These are phyloP conservation scores for Monosporascus sp. DNA, from an alignment of 2,329 filamentous ascomycete genomes.

Conservation along the genomic window DNA sequence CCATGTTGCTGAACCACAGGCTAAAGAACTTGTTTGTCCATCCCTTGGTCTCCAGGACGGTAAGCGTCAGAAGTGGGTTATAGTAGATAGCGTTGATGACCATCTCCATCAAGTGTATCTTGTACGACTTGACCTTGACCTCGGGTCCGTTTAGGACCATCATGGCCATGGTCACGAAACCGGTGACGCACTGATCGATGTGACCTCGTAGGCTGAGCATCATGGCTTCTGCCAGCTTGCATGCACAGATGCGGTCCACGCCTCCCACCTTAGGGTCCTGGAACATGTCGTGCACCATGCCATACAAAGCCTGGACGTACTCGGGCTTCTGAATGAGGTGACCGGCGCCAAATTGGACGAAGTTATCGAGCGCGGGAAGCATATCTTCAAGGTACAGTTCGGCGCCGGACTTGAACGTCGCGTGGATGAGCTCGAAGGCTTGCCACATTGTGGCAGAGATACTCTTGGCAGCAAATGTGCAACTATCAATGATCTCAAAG, in stretches of 20 bases:
- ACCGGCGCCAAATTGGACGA: constrained; percentile 84
- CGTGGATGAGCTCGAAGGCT: constrained; percentile 93
- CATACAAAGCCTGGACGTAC: constrained; percentile 82
- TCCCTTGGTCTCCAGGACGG: constrained; percentile 81
- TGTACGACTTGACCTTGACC: constrained; percentile 85
- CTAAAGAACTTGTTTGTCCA: constrained; percentile 99
- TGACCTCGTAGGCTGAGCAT: constrained; percentile 91
- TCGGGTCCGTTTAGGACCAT: constrained; percentile 68
- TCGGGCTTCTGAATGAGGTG: constrained; percentile 76
- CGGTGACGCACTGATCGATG: constrained; percentile 81
- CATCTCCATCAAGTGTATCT: constrained; percentile 97
- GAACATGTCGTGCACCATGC: constrained; percentile 96
- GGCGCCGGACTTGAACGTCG: constrained; percentile 93
- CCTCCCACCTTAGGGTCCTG: constrained; percentile 85
- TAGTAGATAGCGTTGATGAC: constrained; percentile 98
- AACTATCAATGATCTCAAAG: constrained; percentile 98
- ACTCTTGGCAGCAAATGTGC: constrained; percentile 92
- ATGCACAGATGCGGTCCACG: constrained; percentile 92
- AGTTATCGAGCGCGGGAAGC: constrained; percentile 96
- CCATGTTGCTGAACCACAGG: constrained; percentile 95
- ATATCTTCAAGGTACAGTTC: constrained; percentile 98
- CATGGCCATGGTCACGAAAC: constrained; percentile 90
- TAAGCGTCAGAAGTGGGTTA: constrained; percentile 79
- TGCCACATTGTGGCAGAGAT: constrained; percentile 98
- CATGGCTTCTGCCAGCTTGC: constrained; percentile 93